Base-by-base conservation (phyloP, 169 alveolate genomes). In the Cryptosporidium parvum region DNA sequence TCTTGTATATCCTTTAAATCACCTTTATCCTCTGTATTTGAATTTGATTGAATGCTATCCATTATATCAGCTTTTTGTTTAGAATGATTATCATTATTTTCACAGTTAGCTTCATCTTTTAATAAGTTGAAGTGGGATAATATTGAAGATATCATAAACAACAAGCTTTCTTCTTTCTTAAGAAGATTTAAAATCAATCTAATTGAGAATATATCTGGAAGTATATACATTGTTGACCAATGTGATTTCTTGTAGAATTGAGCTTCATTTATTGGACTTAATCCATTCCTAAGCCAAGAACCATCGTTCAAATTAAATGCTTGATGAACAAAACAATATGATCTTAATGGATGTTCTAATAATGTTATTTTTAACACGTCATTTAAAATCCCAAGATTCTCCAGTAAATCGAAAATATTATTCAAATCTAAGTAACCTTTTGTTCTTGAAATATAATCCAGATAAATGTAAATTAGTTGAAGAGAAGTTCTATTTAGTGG, bases 301-400 rank as follows among this genome's bases (percentile, higher is more conserved):
- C 56, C 56, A 0, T 73, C 59, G n/a, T 48, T 65, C 7, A 42
- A 44, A 51, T 44, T 23, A 42, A 61, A 62, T 31, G 89, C 75
- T 35, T 80, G 89, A 68, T 61, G 59, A n/a, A 65, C 72, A 48
- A 80, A 80, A 21, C 89, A 80, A 48, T 80, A 80, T 9, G 89
- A 48, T n/a, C 89, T 59, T 21, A 80, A 18, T 14, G 75, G 69
- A 14, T 80, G 89, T 42, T 80, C 89, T 16, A 80, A 9, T 67
- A 80, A 2, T 9, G 67, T 31, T 10, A 80, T 12, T 44, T 62
- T 59, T 9, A 45, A 12, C 48, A 29, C 21, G 42, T 80, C 89
- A 12, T 59, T 80, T 14, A 23, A 18, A 21, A 80, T 6, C 3
- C 89, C 89, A 7, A 80, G 23, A 37, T 44, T 45, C 9, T 29